These are phyloP conservation scores for Podospora australis DNA, from an alignment of 495 filamentous ascomycete genomes.

Conservation along the genomic window DNA sequence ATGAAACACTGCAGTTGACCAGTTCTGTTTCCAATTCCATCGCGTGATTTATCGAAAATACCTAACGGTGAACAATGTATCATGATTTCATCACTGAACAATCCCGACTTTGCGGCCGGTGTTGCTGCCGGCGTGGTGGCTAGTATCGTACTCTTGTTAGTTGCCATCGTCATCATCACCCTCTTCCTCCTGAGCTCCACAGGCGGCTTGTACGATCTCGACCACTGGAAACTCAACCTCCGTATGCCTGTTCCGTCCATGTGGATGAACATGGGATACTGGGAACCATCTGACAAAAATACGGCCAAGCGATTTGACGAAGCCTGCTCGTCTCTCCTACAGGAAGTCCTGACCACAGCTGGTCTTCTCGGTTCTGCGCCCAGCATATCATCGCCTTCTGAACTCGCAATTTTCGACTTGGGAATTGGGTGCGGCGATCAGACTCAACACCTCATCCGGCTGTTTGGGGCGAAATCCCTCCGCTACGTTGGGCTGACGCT, in stretches of 20 bases:
- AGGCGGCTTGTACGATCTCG: constrained; percentile 3
- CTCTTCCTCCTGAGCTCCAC: not conserved
- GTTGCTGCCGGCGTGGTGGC: not conserved
- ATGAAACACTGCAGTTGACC: too few relatives aligned
- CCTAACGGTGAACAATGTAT: not conserved
- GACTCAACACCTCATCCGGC: not conserved
- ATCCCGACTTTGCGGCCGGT: not conserved
- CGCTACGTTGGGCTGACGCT: not conserved
- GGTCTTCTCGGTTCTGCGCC: too few relatives aligned
- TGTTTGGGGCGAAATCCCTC: not conserved
- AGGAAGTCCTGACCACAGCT: not conserved
- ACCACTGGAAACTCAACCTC: constrained; percentile 25
- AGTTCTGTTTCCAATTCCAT: too few relatives aligned
- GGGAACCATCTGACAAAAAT: constrained; percentile 16
- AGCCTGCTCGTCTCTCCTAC: not conserved
- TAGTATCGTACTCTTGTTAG: not conserved
- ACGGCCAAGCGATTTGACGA: too few relatives aligned
- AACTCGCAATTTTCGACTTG: not conserved
- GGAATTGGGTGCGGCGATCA: not conserved
- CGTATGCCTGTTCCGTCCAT: constrained; percentile 20
- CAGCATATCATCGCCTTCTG: not conserved
- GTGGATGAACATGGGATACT: constrained; percentile 38
- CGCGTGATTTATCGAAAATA: too few relatives aligned
- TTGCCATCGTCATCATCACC: not conserved
- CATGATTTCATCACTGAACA: not conserved